Percentiles rank a stretch among this genome's conserved stretches.
These are phyloP conservation scores for Aspergillus sp. DNA, from an alignment of 2,329 filamentous ascomycete genomes.

Conservation along the genomic window DNA sequence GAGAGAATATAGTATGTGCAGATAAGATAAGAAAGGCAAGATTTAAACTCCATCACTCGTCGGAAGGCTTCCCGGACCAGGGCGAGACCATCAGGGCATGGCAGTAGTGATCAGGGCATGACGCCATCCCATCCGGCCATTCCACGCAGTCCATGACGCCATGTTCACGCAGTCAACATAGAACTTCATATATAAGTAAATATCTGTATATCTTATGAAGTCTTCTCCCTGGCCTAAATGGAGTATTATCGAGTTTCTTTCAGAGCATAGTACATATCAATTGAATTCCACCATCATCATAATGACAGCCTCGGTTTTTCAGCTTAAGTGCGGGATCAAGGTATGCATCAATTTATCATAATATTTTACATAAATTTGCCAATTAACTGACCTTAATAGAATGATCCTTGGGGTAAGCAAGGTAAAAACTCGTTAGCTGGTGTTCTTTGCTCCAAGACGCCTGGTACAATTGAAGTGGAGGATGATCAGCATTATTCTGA, in stretches of 20 bases:
- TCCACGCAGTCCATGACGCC: constrained; percentile 16
- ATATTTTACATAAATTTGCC: no score
- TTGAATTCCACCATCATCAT: background rate
- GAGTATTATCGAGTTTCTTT: no score
- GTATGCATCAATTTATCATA: constrained; percentile 21
- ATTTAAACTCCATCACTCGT: no score
- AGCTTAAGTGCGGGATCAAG: constrained; percentile 58
- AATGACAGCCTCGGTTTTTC: constrained; percentile 56
- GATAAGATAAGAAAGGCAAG: background rate
- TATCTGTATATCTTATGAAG: background rate
- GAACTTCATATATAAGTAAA: background rate
- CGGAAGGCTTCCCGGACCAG: background rate
- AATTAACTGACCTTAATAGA: constrained; percentile 33
- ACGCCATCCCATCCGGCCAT: constrained; percentile 7
- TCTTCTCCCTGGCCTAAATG: no score
- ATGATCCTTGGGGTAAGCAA: constrained; percentile 71
- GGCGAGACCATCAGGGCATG: background rate
- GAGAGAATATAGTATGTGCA: no score
- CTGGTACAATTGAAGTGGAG: constrained; percentile 64
- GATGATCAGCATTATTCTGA: constrained; percentile 65
- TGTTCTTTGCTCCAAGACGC: constrained; percentile 64
- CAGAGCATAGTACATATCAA: no score
- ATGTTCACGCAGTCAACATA: background rate
- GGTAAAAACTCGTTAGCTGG: constrained; percentile 68
- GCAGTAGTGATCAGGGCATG: constrained; percentile 6